Evolutionary conservation across 805 yeast genomes (phyloP), one percentile per base, ranked within the genome.

Genomic region (Candida pseudofarinosa): DNA sequence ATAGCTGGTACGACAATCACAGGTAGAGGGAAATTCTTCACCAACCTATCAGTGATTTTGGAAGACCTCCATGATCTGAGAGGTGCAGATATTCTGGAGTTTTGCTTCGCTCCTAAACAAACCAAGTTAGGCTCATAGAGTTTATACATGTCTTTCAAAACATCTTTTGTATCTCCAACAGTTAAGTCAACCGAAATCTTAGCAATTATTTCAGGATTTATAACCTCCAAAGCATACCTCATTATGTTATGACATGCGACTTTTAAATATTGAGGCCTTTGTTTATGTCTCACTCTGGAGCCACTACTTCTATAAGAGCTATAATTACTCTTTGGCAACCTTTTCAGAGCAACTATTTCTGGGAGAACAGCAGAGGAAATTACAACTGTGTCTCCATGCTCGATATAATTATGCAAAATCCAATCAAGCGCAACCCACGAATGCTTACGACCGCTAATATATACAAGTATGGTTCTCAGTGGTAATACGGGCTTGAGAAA

Each of bases 341-440:
- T 41, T 10, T 34, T 37, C 3, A 43, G 40, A 5, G 43, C 34
- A 10, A 42, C 48, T 17, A 44, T 35, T 3, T 48, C 37, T 8
- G 58, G 56, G 36, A 59, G 50, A 17, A 82, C 71, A 2, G 83
- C 67, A 1, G 89, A 73, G 4, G 79, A 74, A 5, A 86, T 73
- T 3, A 85, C 77, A 10, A 86, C 60, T 12, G 80, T 73, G 59
- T 86, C 95, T 6, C 88, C 87, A 51, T 80, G 67, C 50, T 76
- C 79, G 3, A 83, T 60, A 10, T 83, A 62, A 34, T 70, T 64
- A 37, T 69, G 69, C 41, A 85, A 61, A 4, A 79, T 66, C 82
- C 86, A 86, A 58, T 86, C 95, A 19, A 86, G 60, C 1, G 88
- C 81, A 8, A 84, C 88, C 95, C 95, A 86, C 0, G 93, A 83